Evolutionary conservation across 306 rosid genomes (phyloP).

Genomic region (Fragaria ananassa): DNA sequence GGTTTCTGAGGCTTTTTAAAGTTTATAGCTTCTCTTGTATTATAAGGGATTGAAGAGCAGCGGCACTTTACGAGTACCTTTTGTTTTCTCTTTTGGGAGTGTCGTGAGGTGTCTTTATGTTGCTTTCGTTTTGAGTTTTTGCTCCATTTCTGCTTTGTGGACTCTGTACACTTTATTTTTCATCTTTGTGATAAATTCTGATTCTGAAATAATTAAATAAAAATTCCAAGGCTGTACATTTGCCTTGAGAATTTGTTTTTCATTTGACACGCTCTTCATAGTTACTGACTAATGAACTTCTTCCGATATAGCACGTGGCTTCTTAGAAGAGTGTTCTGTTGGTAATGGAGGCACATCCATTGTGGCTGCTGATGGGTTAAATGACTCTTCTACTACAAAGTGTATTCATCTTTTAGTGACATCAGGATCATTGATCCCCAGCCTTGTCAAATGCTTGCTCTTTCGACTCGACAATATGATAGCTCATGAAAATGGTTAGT

Average conservation of each 20-base stretch:
- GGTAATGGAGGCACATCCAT: constrained; percentile 37
- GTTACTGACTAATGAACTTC: constrained; percentile 19
- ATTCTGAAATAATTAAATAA: neutral
- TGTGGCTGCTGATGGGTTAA: constrained; percentile 41
- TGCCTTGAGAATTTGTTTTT: neutral
- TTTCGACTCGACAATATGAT: constrained; percentile 63
- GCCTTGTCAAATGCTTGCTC: constrained; percentile 87
- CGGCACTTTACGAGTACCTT: neutral
- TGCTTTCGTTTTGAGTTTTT: neutral
- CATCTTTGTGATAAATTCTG: neutral
- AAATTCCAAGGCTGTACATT: neutral
- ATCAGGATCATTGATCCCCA: constrained; percentile 85
- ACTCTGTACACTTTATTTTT: neutral
- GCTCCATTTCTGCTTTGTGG: neutral
- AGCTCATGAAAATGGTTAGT: constrained; percentile 69
- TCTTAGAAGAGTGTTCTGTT: constrained; percentile 67
- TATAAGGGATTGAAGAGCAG: neutral
- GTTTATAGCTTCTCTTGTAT: neutral
- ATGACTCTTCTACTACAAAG: constrained; percentile 34
- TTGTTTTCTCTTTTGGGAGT: neutral
- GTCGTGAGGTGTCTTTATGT: neutral
- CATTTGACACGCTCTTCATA: constrained; percentile 10
- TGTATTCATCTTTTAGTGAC: constrained; percentile 76
- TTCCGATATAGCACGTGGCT: constrained; percentile 53
- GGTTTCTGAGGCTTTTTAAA: neutral